Base-by-base conservation (phyloP, 2,329 filamentous ascomycete species). In the Thyridium curvatum region DNA sequence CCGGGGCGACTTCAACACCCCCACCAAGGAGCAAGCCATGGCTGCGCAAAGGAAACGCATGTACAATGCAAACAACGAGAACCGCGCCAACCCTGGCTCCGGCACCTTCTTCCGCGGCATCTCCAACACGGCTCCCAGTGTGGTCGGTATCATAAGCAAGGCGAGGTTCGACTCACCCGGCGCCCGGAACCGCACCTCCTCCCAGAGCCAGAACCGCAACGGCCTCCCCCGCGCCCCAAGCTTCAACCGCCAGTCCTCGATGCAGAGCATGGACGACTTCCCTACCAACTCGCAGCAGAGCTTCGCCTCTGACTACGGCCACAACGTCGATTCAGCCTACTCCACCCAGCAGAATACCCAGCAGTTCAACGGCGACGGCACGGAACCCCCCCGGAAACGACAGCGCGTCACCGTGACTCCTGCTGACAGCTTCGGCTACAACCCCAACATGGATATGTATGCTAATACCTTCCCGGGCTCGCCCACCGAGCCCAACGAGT, bases 1-100 rank as follows among this genome's bases (percentile, higher is more conserved):
- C 40, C 78, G 81, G 34, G 86, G 84, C 34, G 79, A 82, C 49
- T 76, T 95, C 51, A 91, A 97, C 53, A 97, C 93, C 1, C 93
- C 93, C 0, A 98, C 93, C 30, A 98, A 98, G 63, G 93, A 97
- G 62, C 93, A 97, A 62, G 93, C 93, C 43, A 95, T 97, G 90
- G 93, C 93, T 10, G 91, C 91, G 5, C 84, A 89, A 63, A 72
- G 93, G 49, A 97, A 98, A 61, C 79, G 91, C 48, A 79, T 96
- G 63, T 97, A 96, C 64, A 94, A 84, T 48, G 74, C 78, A 35
- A 77, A 74, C 34, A 70, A 78, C 38, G 87, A 94, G 41, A 79
- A 73, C 35, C 76, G 88, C 33, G 39, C 72, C 12, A 79, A 78
- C 51, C 79, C 76, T 53, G 51, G 80, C 14, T 81, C 85, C 34